phyloP scores from a whole-genome alignment of 139 green algal genomes.

The Chlorella ohadii region DNA sequence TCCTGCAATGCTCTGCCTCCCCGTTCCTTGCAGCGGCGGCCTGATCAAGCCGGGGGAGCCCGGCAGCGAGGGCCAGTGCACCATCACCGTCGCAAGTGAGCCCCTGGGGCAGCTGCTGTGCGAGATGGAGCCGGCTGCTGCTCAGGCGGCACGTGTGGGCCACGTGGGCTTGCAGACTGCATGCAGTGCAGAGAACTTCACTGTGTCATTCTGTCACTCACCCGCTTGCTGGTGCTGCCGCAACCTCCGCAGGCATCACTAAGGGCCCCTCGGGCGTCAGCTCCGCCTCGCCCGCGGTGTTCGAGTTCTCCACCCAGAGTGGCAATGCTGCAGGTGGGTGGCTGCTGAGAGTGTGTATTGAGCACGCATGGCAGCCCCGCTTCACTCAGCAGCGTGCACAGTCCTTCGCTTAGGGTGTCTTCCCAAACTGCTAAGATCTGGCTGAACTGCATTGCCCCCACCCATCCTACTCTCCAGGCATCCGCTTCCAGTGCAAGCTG shows the following conservation, averaged over 20 bases:
- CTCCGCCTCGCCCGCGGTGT: constrained; percentile 21
- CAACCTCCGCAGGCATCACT: constrained; percentile 51
- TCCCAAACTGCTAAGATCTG: too few relatives aligned
- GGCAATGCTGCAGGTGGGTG: constrained; percentile 12
- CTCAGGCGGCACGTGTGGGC: too few relatives aligned
- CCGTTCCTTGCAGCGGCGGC: constrained; percentile 16
- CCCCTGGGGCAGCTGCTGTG: neutral
- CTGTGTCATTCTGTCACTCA: constrained; percentile 8
- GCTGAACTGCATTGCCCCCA: too few relatives aligned
- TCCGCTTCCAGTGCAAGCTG: constrained; percentile 16
- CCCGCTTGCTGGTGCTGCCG: neutral
- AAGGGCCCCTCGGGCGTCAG: constrained; percentile 39
- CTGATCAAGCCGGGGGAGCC: constrained; percentile 23
- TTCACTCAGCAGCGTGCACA: too few relatives aligned
- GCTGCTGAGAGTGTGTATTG: too few relatives aligned
- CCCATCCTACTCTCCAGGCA: neutral
- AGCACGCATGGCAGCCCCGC: too few relatives aligned
- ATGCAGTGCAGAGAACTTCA: too few relatives aligned
- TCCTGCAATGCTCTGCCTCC: neutral
- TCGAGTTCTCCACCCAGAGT: constrained; percentile 52
- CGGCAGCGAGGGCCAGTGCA: constrained; percentile 22
- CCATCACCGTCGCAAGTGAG: constrained; percentile 38
- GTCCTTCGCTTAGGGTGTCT: too few relatives aligned
- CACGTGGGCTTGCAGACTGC: too few relatives aligned
- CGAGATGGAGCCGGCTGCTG: neutral